Evolutionary conservation across 805 yeast species (phyloP).

Genomic region (Cyberlindnera japonica): DNA sequence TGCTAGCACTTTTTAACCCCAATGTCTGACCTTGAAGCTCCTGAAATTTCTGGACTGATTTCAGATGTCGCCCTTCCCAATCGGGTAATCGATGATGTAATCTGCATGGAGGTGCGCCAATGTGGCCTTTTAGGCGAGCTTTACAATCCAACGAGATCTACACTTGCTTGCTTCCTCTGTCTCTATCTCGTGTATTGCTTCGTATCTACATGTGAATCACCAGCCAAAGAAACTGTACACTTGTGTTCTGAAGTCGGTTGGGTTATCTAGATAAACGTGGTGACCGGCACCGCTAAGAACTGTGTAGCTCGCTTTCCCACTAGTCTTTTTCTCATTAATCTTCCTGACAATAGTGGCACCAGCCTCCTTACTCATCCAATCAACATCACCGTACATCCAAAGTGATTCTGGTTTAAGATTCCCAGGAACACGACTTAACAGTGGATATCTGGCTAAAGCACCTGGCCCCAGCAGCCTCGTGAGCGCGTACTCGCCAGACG

Average conservation of each 20-base stretch:
- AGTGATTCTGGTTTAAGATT: conserved; percentile 31
- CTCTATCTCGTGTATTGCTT: too few relatives aligned
- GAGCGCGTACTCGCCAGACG: conserved; percentile 63
- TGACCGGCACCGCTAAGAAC: conserved; percentile 56
- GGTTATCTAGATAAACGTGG: conserved; percentile 63
- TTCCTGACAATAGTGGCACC: conserved; percentile 44
- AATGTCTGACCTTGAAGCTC: too few relatives aligned
- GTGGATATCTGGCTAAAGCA: conserved; percentile 52
- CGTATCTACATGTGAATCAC: conserved; percentile 12
- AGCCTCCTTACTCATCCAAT: conserved; percentile 68
- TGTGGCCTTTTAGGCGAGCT: not conserved
- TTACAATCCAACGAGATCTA: too few relatives aligned
- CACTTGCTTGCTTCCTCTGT: too few relatives aligned
- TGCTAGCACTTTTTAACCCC: too few relatives aligned
- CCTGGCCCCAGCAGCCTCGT: conserved; percentile 59
- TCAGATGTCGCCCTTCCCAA: not conserved
- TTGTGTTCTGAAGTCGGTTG: conserved; percentile 43
- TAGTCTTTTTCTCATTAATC: conserved; percentile 22
- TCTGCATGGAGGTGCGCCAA: not conserved
- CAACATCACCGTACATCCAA: conserved; percentile 65
- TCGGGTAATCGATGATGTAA: conserved; percentile 1
- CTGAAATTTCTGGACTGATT: conserved; percentile 2
- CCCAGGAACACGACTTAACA: conserved; percentile 47
- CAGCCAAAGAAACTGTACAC: conserved; percentile 33
- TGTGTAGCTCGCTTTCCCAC: conserved; percentile 24